phyloP scores from a whole-genome alignment of 768 basidiomycete species.

The Galerina marginata region DNA sequence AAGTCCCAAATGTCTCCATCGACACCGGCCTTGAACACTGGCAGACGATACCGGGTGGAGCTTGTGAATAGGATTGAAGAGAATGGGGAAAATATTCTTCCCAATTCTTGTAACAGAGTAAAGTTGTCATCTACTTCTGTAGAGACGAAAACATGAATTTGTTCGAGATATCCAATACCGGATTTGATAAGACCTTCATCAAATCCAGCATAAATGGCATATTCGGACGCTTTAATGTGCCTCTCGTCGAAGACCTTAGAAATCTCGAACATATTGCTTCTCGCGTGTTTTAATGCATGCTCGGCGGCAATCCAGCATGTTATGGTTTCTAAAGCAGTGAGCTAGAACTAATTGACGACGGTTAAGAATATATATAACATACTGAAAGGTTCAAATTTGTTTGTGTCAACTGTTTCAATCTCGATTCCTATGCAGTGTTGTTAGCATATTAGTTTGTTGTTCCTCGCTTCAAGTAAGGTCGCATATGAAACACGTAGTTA shows the following conservation, averaged over 20 bases:
- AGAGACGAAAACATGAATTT: conserved; percentile 3
- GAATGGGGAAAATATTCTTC: conserved; percentile 7
- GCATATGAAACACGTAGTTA: no score
- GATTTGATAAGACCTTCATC: neutral
- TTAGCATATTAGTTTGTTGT: no score
- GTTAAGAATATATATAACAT: no score
- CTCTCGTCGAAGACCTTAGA: neutral
- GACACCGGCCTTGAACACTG: neutral
- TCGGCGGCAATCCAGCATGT: neutral
- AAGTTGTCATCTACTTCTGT: neutral
- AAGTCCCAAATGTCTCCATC: neutral
- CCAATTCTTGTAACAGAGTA: neutral
- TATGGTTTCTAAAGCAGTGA: no score
- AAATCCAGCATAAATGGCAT: conserved; percentile 5
- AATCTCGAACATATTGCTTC: neutral
- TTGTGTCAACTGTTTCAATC: no score
- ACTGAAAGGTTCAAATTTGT: no score
- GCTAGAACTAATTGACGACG: no score
- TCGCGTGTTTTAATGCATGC: neutral
- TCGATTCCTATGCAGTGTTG: no score
- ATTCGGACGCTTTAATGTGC: neutral
- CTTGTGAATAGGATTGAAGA: conserved; percentile 2
- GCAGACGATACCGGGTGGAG: neutral
- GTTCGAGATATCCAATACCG: neutral
- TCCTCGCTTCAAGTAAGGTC: no score